Evolutionary conservation across 371 early-diverging fungal species (phyloP).

Genomic region (Lichtheimia corymbifera): DNA sequence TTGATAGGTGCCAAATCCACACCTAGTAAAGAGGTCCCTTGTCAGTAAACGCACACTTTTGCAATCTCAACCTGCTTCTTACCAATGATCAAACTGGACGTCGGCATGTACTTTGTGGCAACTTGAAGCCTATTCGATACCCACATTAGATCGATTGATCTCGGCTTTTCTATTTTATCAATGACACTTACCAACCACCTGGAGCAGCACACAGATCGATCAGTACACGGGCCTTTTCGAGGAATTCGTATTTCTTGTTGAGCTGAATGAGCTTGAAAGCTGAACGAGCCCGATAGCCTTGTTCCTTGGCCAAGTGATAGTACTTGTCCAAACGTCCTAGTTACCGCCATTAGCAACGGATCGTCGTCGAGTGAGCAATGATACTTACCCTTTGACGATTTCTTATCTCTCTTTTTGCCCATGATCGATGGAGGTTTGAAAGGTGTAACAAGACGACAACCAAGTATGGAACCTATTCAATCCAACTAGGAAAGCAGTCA

Average conservation of each 20-base stretch:
- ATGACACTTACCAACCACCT: constrained; percentile 91
- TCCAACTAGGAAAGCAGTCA: neutral
- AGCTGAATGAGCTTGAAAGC: constrained; percentile 99
- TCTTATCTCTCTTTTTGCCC: constrained; percentile 14
- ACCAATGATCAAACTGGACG: constrained; percentile 89
- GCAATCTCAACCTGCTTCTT: constrained; percentile 2
- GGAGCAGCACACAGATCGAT: constrained; percentile 99
- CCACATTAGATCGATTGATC: neutral
- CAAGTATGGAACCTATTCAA: no score
- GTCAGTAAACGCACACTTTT: neutral
- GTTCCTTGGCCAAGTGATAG: constrained; percentile 99
- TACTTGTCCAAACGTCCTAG: constrained; percentile 99
- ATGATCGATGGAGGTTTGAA: constrained; percentile 2
- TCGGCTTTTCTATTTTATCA: neutral
- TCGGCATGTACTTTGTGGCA: constrained; percentile 96
- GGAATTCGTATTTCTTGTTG: constrained; percentile 98
- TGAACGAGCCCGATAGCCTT: constrained; percentile 99
- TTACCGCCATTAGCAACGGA: neutral
- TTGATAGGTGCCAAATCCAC: constrained; percentile 98
- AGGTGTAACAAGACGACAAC: neutral
- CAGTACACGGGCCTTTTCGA: constrained; percentile 87
- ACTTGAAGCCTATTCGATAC: constrained; percentile 78
- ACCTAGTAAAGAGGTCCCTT: constrained; percentile 51
- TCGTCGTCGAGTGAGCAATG: neutral
- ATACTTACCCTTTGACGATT: constrained; percentile 12